Percentiles rank a stretch among this genome's conserved stretches.
Evolutionary conservation across 2,329 filamentous ascomycete species (phyloP).

Genomic region (Stagonosporopsis cucurbitacearum): DNA sequence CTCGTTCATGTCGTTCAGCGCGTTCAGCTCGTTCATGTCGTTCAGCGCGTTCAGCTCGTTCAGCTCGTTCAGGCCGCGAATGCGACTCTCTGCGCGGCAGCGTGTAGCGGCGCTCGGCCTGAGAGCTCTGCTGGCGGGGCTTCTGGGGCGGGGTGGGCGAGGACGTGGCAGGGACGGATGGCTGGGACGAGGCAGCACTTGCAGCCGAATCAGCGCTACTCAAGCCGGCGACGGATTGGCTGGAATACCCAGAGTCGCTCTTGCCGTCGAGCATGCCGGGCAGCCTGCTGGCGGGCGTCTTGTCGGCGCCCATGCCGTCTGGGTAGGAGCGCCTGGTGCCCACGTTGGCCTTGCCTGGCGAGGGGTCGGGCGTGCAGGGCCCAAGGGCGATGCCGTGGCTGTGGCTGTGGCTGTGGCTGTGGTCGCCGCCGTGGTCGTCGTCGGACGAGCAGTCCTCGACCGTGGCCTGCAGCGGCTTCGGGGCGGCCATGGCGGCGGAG

Average conservation of each 20-base stretch:
- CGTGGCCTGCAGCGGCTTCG: conserved; percentile 32
- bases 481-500: conserved; percentile 21
- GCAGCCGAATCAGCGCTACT: conserved; percentile 60
- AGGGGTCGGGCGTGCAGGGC: conserved; percentile 35
- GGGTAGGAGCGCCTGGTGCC: conserved; percentile 56
- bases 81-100: conserved; percentile 24
- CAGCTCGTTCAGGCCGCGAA: neutral
- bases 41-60: too few relatives aligned
- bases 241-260: conserved; percentile 69
- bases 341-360: conserved; percentile 56
- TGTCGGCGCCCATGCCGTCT: conserved; percentile 44
- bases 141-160: conserved; percentile 8
- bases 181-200: conserved; percentile 44
- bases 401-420: conserved; percentile 27
- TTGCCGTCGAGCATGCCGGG: conserved; percentile 54
- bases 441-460: conserved; percentile 53
- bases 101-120: conserved; percentile 24
- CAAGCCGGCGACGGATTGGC: conserved; percentile 61
- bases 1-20: too few relatives aligned
- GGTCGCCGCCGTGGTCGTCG: conserved; percentile 45
- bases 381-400: conserved; percentile 30
- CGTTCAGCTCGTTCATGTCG: too few relatives aligned
- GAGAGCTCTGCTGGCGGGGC: conserved; percentile 27
- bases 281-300: conserved; percentile 33
- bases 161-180: conserved; percentile 22